A percentile compares a stretch with the other conserved stretches of the same genome.
These are phyloP conservation scores for Adansonia rubrostipa DNA, from an alignment of 441 rosid species.

Conservation along the genomic window DNA sequence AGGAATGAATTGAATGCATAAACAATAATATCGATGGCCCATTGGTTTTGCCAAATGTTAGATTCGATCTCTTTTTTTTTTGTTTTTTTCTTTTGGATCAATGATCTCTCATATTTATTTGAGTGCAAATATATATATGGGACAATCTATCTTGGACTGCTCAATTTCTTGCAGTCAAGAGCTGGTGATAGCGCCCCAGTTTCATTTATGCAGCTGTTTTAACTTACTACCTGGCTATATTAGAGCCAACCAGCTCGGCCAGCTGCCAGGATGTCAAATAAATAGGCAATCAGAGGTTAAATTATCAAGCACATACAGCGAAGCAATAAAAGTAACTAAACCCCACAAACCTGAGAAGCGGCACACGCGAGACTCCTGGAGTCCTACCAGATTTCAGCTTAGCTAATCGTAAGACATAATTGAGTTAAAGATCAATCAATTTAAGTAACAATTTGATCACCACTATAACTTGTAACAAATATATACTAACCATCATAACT, in stretches of 20 bases:
- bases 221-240: slow-evolving; percentile 74
- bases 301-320: neutral
- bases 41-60: too few relatives aligned
- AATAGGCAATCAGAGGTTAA: neutral
- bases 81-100: too few relatives aligned
- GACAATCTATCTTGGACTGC: slow-evolving; percentile 64
- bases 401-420: neutral
- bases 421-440: neutral
- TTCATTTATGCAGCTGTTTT: slow-evolving; percentile 67
- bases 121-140: slow-evolving; percentile 43
- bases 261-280: slow-evolving; percentile 51
- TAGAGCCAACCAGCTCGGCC: slow-evolving; percentile 94
- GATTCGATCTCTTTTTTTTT: too few relatives aligned
- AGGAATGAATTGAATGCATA: too few relatives aligned
- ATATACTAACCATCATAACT: neutral
- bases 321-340: too few relatives aligned
- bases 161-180: slow-evolving; percentile 60
- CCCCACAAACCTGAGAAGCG: neutral
- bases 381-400: neutral
- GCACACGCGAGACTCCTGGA: neutral
- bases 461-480: neutral
- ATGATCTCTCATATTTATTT: neutral
- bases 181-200: slow-evolving; percentile 60
- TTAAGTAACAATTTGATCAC: neutral
- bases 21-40: too few relatives aligned